Evolutionary conservation across 768 basidiomycete species (phyloP).

Genomic region (Tylopilus intermedius): DNA sequence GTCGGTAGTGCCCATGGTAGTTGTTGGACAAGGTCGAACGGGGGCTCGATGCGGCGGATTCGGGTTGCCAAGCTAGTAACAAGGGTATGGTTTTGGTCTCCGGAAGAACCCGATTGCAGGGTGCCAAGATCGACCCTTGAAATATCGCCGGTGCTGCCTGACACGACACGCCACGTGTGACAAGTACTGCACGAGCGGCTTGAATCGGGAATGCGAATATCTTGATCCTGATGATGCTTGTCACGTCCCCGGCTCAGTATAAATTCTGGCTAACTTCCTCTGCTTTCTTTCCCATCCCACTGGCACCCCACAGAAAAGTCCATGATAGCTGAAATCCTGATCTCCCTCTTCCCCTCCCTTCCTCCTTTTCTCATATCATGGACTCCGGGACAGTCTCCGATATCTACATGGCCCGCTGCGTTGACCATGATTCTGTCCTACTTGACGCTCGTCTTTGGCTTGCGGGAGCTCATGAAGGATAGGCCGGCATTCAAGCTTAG

Average conservation of each 20-base stretch:
- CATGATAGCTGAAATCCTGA: conserved; percentile 7
- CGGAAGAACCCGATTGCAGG: no score
- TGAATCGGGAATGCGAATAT: background rate
- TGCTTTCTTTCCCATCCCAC: background rate
- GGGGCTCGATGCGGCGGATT: no score
- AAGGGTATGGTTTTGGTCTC: no score
- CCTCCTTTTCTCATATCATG: conserved; percentile 56
- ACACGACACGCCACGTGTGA: no score
- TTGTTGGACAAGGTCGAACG: no score
- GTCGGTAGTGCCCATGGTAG: no score
- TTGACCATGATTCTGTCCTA: conserved; percentile 67
- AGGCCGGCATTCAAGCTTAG: conserved; percentile 65
- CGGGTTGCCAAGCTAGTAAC: no score
- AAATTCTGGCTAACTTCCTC: background rate
- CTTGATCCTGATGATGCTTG: background rate
- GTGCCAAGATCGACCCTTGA: no score
- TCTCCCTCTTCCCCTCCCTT: conserved; percentile 28
- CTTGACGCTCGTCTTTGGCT: conserved; percentile 77
- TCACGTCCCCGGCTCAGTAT: background rate
- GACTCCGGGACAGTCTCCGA: conserved; percentile 69
- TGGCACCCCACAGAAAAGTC: background rate
- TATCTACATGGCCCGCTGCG: conserved; percentile 72
- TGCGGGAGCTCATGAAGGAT: conserved; percentile 79
- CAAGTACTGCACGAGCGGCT: no score
- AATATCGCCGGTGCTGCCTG: no score